These are phyloP conservation scores for Aegilops longissima DNA, from an alignment of 176 grass and related monocot genomes.

Conservation along the genomic window DNA sequence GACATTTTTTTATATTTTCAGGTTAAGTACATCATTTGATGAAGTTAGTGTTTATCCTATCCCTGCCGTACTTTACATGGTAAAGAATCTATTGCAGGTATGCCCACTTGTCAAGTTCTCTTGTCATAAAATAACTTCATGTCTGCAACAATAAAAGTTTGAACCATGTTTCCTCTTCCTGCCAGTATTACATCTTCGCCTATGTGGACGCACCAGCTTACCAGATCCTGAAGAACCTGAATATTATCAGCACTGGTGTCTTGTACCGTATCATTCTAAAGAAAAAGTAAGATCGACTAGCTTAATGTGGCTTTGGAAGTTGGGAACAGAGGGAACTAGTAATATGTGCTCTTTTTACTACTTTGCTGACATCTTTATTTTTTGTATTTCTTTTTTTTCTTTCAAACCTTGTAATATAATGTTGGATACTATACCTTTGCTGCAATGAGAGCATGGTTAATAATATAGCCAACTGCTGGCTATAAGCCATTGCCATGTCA, in stretches of 20 bases:
- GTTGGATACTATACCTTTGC: not conserved
- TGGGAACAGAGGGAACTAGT: not conserved
- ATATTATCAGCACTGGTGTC: slow-evolving; percentile 93
- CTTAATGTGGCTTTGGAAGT: not conserved
- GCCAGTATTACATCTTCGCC: slow-evolving; percentile 96
- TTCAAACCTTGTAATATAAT: not conserved
- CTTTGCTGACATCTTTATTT: not conserved
- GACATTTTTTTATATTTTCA: slow-evolving; percentile 30
- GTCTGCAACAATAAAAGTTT: not conserved
- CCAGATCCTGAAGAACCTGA: slow-evolving; percentile 97
- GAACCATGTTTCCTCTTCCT: slow-evolving; percentile 16
- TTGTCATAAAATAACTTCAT: not conserved
- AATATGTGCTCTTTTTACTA: not conserved
- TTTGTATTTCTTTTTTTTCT: not conserved
- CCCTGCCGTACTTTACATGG: slow-evolving; percentile 79
- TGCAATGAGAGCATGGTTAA: not conserved
- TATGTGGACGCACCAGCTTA: slow-evolving; percentile 92
- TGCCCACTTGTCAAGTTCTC: not conserved
- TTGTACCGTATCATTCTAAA: slow-evolving; percentile 89
- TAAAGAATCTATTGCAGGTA: slow-evolving; percentile 95
- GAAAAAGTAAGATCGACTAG: slow-evolving; percentile 65
- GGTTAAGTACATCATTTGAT: slow-evolving; percentile 75
- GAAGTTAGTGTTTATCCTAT: slow-evolving; percentile 91
- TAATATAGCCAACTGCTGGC: too few species aligned
- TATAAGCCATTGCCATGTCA: too few species aligned